Conservation (phyloP, 345 rosid species). For the Salix koriyanagi region DNA sequence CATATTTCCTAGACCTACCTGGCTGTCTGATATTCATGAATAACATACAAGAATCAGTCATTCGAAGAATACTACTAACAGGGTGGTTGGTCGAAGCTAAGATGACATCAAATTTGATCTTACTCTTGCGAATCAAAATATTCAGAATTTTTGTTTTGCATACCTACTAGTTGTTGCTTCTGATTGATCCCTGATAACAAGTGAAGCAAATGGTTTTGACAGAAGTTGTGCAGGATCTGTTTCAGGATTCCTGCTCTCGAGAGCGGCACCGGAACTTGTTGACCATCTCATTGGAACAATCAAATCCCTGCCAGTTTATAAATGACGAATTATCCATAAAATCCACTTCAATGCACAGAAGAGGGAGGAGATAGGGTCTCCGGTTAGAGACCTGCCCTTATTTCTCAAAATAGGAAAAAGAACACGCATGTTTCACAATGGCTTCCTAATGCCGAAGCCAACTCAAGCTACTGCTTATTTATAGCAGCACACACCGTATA, state of each 20-base stretch:
- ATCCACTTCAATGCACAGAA: too few relatives aligned
- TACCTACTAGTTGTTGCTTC: neutral
- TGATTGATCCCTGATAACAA: neutral
- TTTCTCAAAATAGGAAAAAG: neutral
- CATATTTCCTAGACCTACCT: neutral
- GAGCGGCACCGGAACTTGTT: neutral
- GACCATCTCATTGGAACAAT: conserved; percentile 1
- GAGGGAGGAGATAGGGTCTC: neutral
- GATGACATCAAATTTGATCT: neutral
- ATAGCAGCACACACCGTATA: neutral
- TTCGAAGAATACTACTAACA: neutral
- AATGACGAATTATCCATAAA: neutral
- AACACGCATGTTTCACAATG: neutral
- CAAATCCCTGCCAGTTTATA: neutral
- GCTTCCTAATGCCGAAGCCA: neutral
- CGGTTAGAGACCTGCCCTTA: neutral
- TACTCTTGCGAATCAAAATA: neutral
- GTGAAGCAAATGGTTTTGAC: neutral
- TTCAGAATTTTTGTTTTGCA: neutral
- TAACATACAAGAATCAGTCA: neutral
- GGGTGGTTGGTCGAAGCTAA: neutral
- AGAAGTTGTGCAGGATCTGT: neutral
- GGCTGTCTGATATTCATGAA: neutral
- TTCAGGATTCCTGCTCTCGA: neutral
- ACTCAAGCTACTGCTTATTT: neutral